Conservation (phyloP, 2,329 filamentous ascomycete genomes). For the Didymella pomorum region DNA sequence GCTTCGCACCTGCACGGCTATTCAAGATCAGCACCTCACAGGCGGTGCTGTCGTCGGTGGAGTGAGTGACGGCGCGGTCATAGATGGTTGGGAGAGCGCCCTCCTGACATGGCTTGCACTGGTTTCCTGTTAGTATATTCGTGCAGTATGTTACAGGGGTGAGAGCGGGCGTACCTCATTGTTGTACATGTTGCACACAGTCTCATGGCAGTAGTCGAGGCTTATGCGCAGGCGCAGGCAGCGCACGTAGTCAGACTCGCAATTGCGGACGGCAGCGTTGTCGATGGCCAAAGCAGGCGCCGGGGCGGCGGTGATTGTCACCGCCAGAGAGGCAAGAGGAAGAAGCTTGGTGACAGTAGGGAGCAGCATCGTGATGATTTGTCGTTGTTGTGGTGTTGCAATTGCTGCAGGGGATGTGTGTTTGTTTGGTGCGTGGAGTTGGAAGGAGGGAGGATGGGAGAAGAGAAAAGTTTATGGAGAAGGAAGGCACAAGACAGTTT, state of each 20-base stretch:
- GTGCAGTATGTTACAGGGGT: background rate
- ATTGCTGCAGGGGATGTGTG: background rate
- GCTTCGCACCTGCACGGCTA: background rate
- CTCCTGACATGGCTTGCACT: slow-evolving; percentile 4
- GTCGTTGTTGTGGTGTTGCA: background rate
- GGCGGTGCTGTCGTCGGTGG: background rate
- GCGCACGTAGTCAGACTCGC: background rate
- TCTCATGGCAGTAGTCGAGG: background rate
- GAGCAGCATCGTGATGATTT: background rate
- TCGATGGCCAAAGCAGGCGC: background rate
- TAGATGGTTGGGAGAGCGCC: background rate
- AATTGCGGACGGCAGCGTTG: background rate
- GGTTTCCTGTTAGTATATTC: background rate
- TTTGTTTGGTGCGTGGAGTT: background rate
- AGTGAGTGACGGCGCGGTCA: background rate
- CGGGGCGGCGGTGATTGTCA: background rate
- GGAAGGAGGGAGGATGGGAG: background rate
- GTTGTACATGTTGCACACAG: background rate
- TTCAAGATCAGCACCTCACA: background rate
- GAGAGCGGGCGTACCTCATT: background rate
- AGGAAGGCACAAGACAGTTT: background rate
- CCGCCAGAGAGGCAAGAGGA: background rate
- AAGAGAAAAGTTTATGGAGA: background rate
- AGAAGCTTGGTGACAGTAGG: background rate
- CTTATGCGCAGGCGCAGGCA: background rate